Evolutionary conservation across 2,329 filamentous ascomycete species (phyloP), one percentile per base, ranked within the genome.

Genomic region (Paraconiothyrium sp.): DNA sequence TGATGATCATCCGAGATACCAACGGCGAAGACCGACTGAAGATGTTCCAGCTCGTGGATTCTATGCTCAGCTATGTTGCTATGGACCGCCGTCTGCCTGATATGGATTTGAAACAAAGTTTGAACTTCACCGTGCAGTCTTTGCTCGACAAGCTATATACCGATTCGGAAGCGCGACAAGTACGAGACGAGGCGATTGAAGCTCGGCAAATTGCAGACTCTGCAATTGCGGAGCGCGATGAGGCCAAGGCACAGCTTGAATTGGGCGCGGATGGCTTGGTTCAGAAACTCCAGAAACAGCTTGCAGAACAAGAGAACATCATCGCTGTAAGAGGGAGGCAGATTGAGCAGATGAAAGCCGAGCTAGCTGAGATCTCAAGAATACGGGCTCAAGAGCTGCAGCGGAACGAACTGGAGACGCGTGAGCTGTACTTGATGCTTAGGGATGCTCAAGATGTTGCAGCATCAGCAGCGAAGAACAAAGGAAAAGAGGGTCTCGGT

Each of bases 51-150:
- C 88, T 99, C 32, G 94, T 98, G 32, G 95, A 99, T 80, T 90
- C 92, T n/a, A 98, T 98, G 93, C 88, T 99, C 67, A 97, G 93
- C 79, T 98, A 98, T 79, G 94, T 99, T 65, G 94, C 94, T 71
- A 99, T 99, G 94, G 95, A 99, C 79, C 88, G 95, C 74, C 88
- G 95, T 66, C 81, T 98, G 67, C 95, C 95, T 43, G 94, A 99
- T 79, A 94, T 98, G 89, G 95, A 99, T 78, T 87, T 99, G 62
- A 97, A 97, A 83, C 94, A 98, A 79, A 97, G 93, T 75, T 87
- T 99, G 67, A 97, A 97, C 78, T 98, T 98, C 73, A 97, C 94
- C 0, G 95, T 99, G 10, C 95, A 98, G 81, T 97, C 89, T 78
- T 84, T 99, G 69, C 84, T 99, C 65, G 95, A 98, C 82, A 97